Evolutionary conservation across 2,329 filamentous ascomycete species (phyloP).

Genomic region (Leptosphaerulina australis): DNA sequence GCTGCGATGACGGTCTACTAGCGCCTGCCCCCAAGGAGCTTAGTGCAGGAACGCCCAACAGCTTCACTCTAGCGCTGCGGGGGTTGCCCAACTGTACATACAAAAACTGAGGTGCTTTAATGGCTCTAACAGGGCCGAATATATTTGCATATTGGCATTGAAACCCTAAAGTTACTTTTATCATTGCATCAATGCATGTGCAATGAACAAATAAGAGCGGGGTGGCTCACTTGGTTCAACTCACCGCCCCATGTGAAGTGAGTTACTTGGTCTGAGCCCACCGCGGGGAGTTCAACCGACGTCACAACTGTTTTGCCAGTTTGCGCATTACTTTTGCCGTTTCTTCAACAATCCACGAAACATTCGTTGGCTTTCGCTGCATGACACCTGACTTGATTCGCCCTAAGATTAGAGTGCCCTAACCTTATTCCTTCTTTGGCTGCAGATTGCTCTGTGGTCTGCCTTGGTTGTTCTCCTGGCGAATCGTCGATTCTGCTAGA

Average conservation of each 20-base stretch:
- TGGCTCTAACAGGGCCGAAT: conserved; percentile 6
- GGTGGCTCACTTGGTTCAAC: conserved; percentile 1
- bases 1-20: conserved; percentile 16
- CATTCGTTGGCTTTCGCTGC: conserved; percentile 16
- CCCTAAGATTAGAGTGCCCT: conserved; percentile 16
- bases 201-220: conserved; percentile 9
- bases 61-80: conserved; percentile 16
- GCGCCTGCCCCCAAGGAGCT: conserved; percentile 6
- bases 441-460: conserved; percentile 18
- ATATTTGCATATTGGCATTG: conserved; percentile 3
- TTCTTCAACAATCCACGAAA: conserved; percentile 12
- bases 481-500: conserved; percentile 38
- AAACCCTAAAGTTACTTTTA: conserved; percentile 8
- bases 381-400: conserved; percentile 23
- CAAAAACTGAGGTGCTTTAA: background rate
- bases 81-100: conserved; percentile 7
- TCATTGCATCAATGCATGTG: conserved; percentile 2
- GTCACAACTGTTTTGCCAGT: conserved; percentile 16
- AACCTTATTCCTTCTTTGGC: conserved; percentile 17
- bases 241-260: conserved; percentile 16
- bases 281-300: conserved; percentile 16
- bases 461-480: conserved; percentile 15
- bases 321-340: conserved; percentile 9
- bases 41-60: conserved; percentile 21
- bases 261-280: conserved; percentile 12